Percentiles rank a stretch among this genome's conserved stretches.
phyloP scores from a whole-genome alignment of 202 grass and related monocot species.

The Digitaria exilis region DNA sequence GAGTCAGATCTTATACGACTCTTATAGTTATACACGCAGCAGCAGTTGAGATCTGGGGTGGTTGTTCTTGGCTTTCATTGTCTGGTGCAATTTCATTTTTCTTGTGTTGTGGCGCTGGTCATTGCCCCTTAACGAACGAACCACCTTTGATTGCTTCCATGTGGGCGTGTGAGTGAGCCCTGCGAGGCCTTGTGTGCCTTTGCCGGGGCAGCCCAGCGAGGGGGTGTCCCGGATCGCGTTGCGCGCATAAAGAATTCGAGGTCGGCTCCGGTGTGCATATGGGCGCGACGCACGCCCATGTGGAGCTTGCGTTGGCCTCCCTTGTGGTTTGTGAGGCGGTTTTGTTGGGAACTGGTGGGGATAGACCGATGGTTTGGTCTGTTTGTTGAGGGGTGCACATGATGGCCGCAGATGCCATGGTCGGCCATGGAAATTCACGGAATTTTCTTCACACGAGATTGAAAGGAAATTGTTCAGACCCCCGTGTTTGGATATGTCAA shows the following conservation, averaged over 20 bases:
- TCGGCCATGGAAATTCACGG: background rate
- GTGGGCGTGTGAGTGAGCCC: slow-evolving; percentile 44
- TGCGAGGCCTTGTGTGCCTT: slow-evolving; percentile 22
- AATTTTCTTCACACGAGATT: too few relatives aligned
- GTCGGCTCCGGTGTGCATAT: slow-evolving; percentile 13
- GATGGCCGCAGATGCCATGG: slow-evolving; percentile 6
- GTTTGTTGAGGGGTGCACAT: slow-evolving; percentile 30
- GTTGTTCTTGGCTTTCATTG: slow-evolving; percentile 28
- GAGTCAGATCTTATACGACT: background rate
- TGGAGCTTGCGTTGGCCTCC: slow-evolving; percentile 25
- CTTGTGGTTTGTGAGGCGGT: background rate
- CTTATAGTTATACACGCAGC: background rate
- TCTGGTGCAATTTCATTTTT: background rate
- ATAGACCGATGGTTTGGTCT: slow-evolving; percentile 16
- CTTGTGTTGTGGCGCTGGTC: background rate
- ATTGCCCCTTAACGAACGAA: background rate
- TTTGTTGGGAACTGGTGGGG: slow-evolving; percentile 1
- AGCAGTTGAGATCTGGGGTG: slow-evolving; percentile 32
- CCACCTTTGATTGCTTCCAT: slow-evolving; percentile 44
- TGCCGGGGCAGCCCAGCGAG: background rate
- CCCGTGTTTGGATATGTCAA: too few relatives aligned
- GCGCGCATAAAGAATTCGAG: slow-evolving; percentile 41
- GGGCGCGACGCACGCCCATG: slow-evolving; percentile 26
- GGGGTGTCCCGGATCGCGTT: background rate
- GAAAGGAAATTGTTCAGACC: too few relatives aligned